Evolutionary conservation across 306 rosid species (phyloP).

Genomic region (Senna tora): DNA sequence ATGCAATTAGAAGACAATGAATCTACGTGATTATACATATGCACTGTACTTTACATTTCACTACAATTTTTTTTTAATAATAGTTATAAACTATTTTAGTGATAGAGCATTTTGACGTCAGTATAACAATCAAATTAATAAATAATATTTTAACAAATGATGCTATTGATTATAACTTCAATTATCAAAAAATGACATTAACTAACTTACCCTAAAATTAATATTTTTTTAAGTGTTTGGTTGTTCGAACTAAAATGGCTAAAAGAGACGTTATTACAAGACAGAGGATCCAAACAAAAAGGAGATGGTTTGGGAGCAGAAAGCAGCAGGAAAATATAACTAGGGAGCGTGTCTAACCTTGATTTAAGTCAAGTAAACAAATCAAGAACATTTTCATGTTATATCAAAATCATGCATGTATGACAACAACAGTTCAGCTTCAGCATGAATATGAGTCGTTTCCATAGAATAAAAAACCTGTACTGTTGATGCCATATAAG

Average conservation of each 20-base stretch:
- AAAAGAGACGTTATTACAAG: constrained; percentile 10
- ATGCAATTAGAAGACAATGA: not conserved
- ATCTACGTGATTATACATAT: too few relatives aligned
- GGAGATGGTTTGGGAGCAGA: not conserved
- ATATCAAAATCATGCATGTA: not conserved
- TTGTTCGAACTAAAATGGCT: not conserved
- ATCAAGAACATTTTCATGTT: not conserved
- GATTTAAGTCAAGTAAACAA: constrained; percentile 17
- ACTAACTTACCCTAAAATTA: too few relatives aligned
- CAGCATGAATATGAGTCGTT: not conserved
- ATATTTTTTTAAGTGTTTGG: too few relatives aligned
- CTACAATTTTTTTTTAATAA: too few relatives aligned
- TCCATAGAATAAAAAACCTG: constrained; percentile 55
- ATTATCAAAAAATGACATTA: too few relatives aligned
- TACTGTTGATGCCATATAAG: constrained; percentile 76
- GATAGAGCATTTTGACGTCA: too few relatives aligned
- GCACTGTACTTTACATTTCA: too few relatives aligned
- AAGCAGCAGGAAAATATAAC: constrained; percentile 13
- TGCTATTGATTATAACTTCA: too few relatives aligned
- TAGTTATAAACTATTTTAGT: too few relatives aligned
- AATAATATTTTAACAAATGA: too few relatives aligned
- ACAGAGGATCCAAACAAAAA: constrained; percentile 14
- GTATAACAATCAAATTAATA: too few relatives aligned
- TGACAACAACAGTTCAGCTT: not conserved
- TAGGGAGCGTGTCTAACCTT: not conserved